Evolutionary conservation across 2,329 filamentous ascomycete species (phyloP).

Genomic region (Claviceps arundinis): DNA sequence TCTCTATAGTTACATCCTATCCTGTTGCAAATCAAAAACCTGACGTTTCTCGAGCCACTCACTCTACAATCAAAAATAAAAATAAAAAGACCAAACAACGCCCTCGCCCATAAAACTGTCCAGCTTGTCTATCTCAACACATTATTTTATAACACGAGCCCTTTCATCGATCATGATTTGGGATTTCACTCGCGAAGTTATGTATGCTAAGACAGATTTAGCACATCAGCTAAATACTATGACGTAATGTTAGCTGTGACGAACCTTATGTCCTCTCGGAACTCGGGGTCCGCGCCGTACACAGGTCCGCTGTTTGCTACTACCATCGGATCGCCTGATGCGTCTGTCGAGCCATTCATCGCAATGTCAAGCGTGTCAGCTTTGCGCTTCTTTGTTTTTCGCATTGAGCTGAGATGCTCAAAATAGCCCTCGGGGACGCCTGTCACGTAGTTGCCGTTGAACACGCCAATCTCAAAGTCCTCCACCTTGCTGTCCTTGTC

Average conservation of each 20-base stretch:
- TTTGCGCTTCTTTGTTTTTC: conserved; percentile 27
- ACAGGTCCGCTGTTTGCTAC: neutral
- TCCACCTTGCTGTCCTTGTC: conserved; percentile 33
- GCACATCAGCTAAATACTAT: neutral
- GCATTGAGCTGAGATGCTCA: conserved; percentile 58
- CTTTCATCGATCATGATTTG: conserved; percentile 1
- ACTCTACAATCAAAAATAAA: too few species aligned
- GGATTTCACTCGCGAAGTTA: conserved; percentile 1
- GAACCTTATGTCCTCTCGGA: conserved; percentile 6
- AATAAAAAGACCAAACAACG: neutral
- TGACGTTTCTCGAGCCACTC: too few species aligned
- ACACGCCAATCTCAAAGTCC: conserved; percentile 82
- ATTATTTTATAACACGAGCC: neutral
- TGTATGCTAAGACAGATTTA: neutral
- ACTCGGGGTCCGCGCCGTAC: neutral
- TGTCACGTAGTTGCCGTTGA: conserved; percentile 78
- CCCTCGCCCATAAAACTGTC: neutral
- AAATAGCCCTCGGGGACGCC: conserved; percentile 71
- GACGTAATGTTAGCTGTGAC: neutral
- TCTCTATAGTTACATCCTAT: too few species aligned
- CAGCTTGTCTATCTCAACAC: neutral
- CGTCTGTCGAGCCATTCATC: neutral
- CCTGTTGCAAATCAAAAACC: too few species aligned
- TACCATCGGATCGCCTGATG: neutral
- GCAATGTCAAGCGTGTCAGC: neutral